Base-by-base conservation (phyloP, 139 green algal genomes). In the Asterochloris sp. region DNA sequence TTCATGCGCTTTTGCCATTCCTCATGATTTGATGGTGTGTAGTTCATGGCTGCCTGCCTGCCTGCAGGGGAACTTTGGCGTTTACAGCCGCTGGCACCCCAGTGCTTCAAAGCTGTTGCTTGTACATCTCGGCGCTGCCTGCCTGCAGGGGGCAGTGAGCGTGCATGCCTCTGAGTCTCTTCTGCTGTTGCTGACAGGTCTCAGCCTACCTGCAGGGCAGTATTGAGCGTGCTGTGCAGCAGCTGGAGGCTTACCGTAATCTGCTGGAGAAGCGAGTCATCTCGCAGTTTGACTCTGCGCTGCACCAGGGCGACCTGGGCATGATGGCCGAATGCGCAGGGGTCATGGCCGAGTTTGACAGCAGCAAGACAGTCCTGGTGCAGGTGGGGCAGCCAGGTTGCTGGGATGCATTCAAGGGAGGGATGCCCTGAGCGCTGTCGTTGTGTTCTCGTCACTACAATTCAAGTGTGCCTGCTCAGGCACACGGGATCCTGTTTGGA, bases 201-300 rank as follows among this genome's bases (percentile, higher is more conserved):
- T 76, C 71, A n/a, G 14, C 1, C 29, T 6, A 13, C 13, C 73
- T 71, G 82, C 28, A 84, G 83, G 88, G 88, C 54, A 89, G 76
- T 73, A 78, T 89, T 26, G 88, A 89, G 85, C 82, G 88, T 69
- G 85, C 88, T 16, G 76, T 84, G 61, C 17, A 82, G 77, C 86
- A 90, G 81, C 80, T 94, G 67, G 86, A 94, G 80, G 63, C 83
- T 63, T 96, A 94, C 83, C 86, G 86, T 71, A 89, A 89, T 27
- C 38, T 87, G 64, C 84, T 96, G 73, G 91, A 94, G 83, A 88
- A 92, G 76, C 73, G 88, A 11, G 89, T 95, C 63, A 87, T 95
- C n/a, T 60, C 76, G 0, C 83, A 85, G 63, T 96, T 96, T 83
- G 92, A 96, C 78, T 79, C 66, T 14, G 91, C 90, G 0, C 84